phyloP scores from a whole-genome alignment of 2,329 filamentous ascomycete species.

The Aureobasidium sp. region DNA sequence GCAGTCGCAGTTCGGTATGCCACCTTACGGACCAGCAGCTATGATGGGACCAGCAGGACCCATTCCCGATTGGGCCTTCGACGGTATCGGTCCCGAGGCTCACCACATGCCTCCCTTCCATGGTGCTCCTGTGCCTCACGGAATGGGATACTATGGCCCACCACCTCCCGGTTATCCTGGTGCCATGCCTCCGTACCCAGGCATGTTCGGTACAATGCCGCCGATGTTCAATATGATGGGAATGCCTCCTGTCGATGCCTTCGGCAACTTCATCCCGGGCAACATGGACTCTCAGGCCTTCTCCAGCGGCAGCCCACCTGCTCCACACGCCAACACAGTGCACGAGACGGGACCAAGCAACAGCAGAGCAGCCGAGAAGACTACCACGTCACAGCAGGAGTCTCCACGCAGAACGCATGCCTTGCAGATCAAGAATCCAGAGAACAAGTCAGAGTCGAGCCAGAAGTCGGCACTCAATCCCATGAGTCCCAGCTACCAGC shows the following conservation, averaged over 20 bases:
- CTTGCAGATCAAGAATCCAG: slow-evolving; percentile 30
- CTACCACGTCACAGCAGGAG: background rate
- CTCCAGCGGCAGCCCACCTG: background rate
- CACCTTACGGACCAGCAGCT: background rate
- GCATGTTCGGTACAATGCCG: background rate
- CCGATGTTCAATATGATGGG: slow-evolving; percentile 16
- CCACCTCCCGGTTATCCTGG: background rate
- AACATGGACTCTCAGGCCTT: slow-evolving; percentile 9
- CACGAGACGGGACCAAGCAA: background rate
- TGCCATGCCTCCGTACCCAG: slow-evolving; percentile 1
- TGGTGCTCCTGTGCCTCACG: background rate
- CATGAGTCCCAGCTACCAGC: slow-evolving; percentile 34
- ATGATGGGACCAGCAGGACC: slow-evolving; percentile 6
- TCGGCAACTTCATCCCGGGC: background rate
- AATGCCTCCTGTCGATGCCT: slow-evolving; percentile 11
- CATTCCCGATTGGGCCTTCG: slow-evolving; percentile 11
- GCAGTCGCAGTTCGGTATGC: slow-evolving; percentile 11
- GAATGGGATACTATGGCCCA: background rate
- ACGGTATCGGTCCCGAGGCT: slow-evolving; percentile 5
- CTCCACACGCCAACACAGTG: background rate
- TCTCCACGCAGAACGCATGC: slow-evolving; percentile 25
- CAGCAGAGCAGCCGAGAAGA: background rate
- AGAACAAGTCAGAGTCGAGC: slow-evolving; percentile 18
- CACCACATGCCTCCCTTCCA: slow-evolving; percentile 7
- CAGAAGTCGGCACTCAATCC: slow-evolving; percentile 30